These are phyloP conservation scores for Terana coerulea DNA, from an alignment of 768 basidiomycete species.

Conservation along the genomic window DNA sequence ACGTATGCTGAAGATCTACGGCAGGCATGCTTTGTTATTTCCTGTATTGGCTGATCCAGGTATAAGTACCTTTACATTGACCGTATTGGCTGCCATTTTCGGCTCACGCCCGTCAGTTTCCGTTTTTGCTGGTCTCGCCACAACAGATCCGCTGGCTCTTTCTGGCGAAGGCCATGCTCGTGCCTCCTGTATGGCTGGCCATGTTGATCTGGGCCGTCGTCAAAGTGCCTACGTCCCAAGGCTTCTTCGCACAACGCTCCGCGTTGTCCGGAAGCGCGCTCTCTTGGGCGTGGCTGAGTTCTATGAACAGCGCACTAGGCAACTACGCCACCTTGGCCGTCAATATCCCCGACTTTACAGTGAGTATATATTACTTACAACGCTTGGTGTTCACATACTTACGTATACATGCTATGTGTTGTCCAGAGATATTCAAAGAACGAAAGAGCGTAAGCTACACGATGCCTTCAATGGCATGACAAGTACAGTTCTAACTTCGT, in stretches of 20 bases:
- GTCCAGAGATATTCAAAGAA: conserved; percentile 67
- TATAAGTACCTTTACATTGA: neutral
- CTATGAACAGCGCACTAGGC: conserved; percentile 74
- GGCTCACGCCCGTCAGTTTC: conserved; percentile 37
- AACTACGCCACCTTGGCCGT: conserved; percentile 69
- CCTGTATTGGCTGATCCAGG: conserved; percentile 67
- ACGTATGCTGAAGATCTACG: neutral
- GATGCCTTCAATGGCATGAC: neutral
- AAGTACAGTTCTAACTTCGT: no score
- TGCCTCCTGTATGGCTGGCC: conserved; percentile 42
- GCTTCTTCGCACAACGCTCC: conserved; percentile 52
- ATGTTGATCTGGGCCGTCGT: conserved; percentile 81
- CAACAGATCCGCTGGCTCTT: conserved; percentile 77
- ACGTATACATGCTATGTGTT: neutral
- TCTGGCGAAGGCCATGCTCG: conserved; percentile 52
- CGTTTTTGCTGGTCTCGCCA: conserved; percentile 73
- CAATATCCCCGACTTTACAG: conserved; percentile 86
- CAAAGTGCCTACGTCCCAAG: conserved; percentile 56
- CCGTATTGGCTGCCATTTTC: neutral
- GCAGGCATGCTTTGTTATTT: conserved; percentile 73
- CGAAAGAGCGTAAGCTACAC: conserved; percentile 47
- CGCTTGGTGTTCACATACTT: neutral
- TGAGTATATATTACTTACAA: conserved; percentile 17
- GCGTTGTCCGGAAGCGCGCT: conserved; percentile 48
- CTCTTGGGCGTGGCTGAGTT: conserved; percentile 77